phyloP scores from a whole-genome alignment of 2,329 filamentous ascomycete species.

The Stylonectria norvegica region DNA sequence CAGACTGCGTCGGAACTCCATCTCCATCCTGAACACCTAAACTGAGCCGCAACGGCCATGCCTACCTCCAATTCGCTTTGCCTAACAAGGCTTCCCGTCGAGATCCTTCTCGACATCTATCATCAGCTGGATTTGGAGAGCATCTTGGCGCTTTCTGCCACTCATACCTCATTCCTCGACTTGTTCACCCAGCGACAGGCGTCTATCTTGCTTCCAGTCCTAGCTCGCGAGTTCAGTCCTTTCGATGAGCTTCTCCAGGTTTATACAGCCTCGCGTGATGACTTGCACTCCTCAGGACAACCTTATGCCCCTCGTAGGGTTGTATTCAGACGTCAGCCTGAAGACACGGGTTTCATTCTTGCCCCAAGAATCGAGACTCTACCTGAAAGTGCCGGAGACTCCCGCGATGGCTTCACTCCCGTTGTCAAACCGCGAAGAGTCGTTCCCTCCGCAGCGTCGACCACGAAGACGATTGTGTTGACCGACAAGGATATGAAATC shows the following conservation, averaged over 20 bases:
- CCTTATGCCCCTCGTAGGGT: constrained; percentile 39
- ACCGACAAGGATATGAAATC: constrained; percentile 32
- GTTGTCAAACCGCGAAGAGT: constrained; percentile 21
- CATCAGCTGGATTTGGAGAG: constrained; percentile 41
- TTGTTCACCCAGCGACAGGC: constrained; percentile 42
- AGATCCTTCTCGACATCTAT: constrained; percentile 49
- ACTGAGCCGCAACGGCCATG: constrained; percentile 15
- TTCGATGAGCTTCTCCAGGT: constrained; percentile 46
- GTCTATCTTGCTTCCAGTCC: constrained; percentile 41
- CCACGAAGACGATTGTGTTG: constrained; percentile 28
- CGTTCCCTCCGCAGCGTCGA: neutral
- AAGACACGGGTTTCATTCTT: constrained; percentile 30
- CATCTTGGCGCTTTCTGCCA: constrained; percentile 37
- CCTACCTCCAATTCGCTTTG: constrained; percentile 10
- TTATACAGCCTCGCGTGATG: constrained; percentile 40
- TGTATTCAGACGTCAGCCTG: constrained; percentile 36
- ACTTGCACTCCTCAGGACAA: constrained; percentile 31
- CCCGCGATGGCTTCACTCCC: constrained; percentile 17
- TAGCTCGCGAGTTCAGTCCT: constrained; percentile 42
- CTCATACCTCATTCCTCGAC: constrained; percentile 36
- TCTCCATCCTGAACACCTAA: constrained; percentile 9
- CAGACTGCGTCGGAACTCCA: constrained; percentile 8
- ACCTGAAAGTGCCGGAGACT: constrained; percentile 1
- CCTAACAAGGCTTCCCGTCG: constrained; percentile 39
- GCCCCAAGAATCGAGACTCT: constrained; percentile 13